A percentile compares a stretch with the other conserved stretches of the same genome.
Conservation (phyloP, 2,329 filamentous ascomycete species). For the Sclerotinia nivalis region DNA sequence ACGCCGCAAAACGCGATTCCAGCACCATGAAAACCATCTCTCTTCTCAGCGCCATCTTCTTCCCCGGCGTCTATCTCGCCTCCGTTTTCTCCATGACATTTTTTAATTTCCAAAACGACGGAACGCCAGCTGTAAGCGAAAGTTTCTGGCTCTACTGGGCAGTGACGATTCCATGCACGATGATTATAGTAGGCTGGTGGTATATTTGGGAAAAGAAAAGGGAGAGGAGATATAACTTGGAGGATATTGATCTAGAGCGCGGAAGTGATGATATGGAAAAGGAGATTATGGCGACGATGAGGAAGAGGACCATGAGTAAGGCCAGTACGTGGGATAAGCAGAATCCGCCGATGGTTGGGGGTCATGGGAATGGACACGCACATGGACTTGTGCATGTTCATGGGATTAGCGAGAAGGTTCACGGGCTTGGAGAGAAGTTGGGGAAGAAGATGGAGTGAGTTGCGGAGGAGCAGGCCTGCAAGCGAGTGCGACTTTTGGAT, state of each 20-base stretch:
- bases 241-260: conserved; percentile 38
- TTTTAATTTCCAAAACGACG: conserved; percentile 56
- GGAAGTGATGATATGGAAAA: conserved; percentile 38
- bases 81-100: conserved; percentile 68
- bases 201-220: conserved; percentile 44
- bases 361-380: not conserved
- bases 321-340: conserved; percentile 34
- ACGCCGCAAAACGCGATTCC: conserved; percentile 46
- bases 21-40: conserved; percentile 66
- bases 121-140: conserved; percentile 44
- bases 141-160: conserved; percentile 65
- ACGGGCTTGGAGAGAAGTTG: not conserved
- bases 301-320: conserved; percentile 38
- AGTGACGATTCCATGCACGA: conserved; percentile 59
- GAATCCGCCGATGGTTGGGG: conserved; percentile 8
- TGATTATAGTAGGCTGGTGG: conserved; percentile 57
- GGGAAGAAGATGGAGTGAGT: conserved; percentile 15
- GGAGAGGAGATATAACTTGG: conserved; percentile 31
- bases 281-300: conserved; percentile 37
- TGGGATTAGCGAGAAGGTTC: not conserved
- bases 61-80: conserved; percentile 62
- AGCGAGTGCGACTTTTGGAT: not conserved
- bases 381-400: not conserved
- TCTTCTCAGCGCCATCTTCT: conserved; percentile 62
- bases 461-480: not conserved